Base-by-base conservation (phyloP, 257 asterid genomes). In the Dorcoceras hygrometricum region DNA sequence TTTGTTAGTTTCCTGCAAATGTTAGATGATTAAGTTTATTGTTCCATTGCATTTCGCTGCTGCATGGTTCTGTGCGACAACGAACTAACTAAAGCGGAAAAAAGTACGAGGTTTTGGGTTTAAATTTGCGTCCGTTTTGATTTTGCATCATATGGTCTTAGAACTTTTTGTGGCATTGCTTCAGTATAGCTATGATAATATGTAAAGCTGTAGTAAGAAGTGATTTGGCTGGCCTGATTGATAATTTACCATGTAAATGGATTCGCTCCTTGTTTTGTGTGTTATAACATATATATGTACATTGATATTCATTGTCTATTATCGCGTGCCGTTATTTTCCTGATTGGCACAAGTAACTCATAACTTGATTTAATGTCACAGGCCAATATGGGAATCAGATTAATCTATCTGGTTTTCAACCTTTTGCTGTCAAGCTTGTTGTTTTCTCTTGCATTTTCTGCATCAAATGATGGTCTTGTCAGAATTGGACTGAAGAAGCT, bases 401-500 rank as follows among this genome's bases (percentile, higher is more conserved):
- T 59, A 65, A 71, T 68, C 76, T 74, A 63, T 60, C 69, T 83
- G 54, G 70, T 73, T 19, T 58, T 76, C 24, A 63, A 75, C 60
- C 60, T 88, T 73, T 61, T 88, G 46, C 71, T 93, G 72, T 78
- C 88, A 23, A 71, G 78, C 76, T 68, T 93, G 85, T 67, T 88
- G 63, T 74, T 75, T 66, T 81, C 89, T 27, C 64, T 83, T 63
- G 87, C 88, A 20, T 68, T 80, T 66, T 82, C 91, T n/a, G 78
- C 80, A 57, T 66, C 96, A 14, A 74, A 83, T 75, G 95, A 93
- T 73, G 92, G 92, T 36, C 79, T 88, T 71, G 64, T 92, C 48
- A 81, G 98, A 80, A 80, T 92, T 71, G 94, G 95, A 53, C 78
- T 92, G 20, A 92, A 89, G 53, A 92, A 86, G 76, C 62, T 84